Conservation (phyloP, 192 early-diverging fungal genomes). For the Pilaira anomala region DNA sequence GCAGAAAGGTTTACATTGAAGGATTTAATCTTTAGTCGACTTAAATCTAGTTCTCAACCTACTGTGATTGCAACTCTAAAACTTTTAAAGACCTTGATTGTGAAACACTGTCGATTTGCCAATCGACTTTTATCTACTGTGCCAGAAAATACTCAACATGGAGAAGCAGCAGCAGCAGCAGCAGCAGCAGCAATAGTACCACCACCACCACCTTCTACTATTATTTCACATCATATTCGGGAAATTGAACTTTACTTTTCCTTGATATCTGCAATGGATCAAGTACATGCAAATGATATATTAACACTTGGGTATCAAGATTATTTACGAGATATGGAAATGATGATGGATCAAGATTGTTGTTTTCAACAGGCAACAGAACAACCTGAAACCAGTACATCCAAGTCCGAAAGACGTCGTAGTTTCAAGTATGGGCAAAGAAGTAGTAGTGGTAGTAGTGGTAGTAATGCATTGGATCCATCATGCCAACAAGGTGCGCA, state of each 20-base stretch:
- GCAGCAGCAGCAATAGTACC: too few relatives aligned
- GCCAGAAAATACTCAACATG: slow-evolving; percentile 28
- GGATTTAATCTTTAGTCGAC: slow-evolving; percentile 81
- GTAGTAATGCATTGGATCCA: too few relatives aligned
- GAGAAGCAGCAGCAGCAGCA: background rate
- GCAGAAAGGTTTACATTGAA: slow-evolving; percentile 64
- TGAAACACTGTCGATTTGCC: slow-evolving; percentile 73
- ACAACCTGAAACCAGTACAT: background rate
- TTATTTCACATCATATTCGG: slow-evolving; percentile 55
- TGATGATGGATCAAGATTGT: slow-evolving; percentile 41
- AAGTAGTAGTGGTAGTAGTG: too few relatives aligned
- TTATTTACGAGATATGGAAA: slow-evolving; percentile 53
- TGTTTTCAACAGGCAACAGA: slow-evolving; percentile 39
- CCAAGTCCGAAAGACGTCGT: slow-evolving; percentile 40
- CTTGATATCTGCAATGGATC: slow-evolving; percentile 51
- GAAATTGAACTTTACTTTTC: slow-evolving; percentile 59
- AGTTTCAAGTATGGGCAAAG: slow-evolving; percentile 52
- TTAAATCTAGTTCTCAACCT: slow-evolving; percentile 85
- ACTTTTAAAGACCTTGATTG: slow-evolving; percentile 71
- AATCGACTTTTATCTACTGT: slow-evolving; percentile 74
- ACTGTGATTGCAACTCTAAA: slow-evolving; percentile 83
- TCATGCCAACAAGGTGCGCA: too few relatives aligned
- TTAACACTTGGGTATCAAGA: slow-evolving; percentile 54
- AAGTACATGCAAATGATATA: slow-evolving; percentile 33
- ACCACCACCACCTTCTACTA: slow-evolving; percentile 9